Conservation (phyloP, 129 eudicot species). For the Pittosporum tobira region DNA sequence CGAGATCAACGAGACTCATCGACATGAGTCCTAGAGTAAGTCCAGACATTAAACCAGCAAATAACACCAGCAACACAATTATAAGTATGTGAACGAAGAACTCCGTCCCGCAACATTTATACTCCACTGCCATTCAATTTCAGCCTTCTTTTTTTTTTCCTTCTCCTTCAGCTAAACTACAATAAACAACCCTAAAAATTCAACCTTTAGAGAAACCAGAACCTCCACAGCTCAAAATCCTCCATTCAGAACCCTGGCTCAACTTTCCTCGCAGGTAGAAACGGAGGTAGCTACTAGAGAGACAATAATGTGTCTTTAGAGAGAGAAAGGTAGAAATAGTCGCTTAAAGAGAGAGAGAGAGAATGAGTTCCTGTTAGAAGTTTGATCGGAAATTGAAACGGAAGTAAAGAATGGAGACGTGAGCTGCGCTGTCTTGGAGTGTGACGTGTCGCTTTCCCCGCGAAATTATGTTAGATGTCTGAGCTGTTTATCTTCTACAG, state of each 20-base stretch:
- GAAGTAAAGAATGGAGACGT: neutral
- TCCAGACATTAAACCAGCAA: conserved; percentile 96
- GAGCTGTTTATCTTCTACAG: too few species aligned
- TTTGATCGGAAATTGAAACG: neutral
- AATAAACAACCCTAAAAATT: neutral
- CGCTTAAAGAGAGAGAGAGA: neutral
- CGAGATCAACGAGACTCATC: conserved; percentile 93
- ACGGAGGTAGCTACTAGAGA: neutral
- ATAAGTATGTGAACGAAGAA: conserved; percentile 49
- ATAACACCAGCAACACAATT: conserved; percentile 47
- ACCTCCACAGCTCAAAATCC: conserved; percentile 2
- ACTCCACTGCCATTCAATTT: conserved; percentile 51
- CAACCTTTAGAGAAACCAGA: conserved; percentile 1
- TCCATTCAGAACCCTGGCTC: neutral
- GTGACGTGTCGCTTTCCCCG: conserved; percentile 11
- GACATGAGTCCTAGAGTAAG: conserved; percentile 97
- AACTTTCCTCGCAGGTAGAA: too few species aligned
- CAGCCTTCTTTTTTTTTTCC: neutral
- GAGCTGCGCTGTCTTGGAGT: neutral
- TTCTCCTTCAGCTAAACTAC: neutral
- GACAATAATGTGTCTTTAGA: too few species aligned
- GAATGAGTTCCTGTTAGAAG: neutral
- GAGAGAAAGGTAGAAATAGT: too few species aligned
- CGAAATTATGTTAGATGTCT: conserved; percentile 5
- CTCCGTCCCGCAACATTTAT: conserved; percentile 42